Base-by-base conservation (phyloP, 2,329 filamentous ascomycete species). In the Fusarium aywerte region DNA sequence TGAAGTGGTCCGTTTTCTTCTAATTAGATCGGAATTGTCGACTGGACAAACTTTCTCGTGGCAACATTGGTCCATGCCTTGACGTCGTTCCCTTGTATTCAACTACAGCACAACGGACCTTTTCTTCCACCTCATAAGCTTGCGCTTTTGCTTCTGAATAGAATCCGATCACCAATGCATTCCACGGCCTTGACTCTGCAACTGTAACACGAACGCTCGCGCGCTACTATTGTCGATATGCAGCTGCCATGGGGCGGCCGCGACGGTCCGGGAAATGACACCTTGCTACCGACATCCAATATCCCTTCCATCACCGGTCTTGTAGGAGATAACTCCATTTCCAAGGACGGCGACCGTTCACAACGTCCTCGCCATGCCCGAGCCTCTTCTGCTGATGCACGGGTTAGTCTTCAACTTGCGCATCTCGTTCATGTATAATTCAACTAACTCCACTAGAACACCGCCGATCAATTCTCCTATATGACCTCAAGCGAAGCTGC, bases 401-500 rank as follows among this genome's bases (percentile, higher is more conserved):
- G 83, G 72, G 85, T 87, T 78, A 76, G 81, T 49, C 33, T 27
- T 32, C 20, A 20, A 27, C 20, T 32, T 36, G 29, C 48, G 10
- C 40, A 47, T 20, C n/a, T 38, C 32, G 38, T 21, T 15, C 25
- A 23, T 35, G 16, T 15, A 20, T 21, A 39, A 12, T 32, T 31
- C 38, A 52, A 49, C 69, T 73, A 60, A 47, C 31, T 48, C 40
- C 45, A 20, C 21, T 70, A 87, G 84, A 82, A 77, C 51, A 77
- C 86, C 42, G 87, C 88, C 57, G 86, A 89, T 59, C 83, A 88
- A 54, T 90, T 82, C 74, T 85, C 88, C 27, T 82, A 87, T 74
- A 86, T 97, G 76, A 90, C 89, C n/a, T 85, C 90, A 20, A 84
- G 90, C 75, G 91, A 97, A 79, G 90, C 92, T 12, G 93, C 93